phyloP scores from a whole-genome alignment of 2,329 filamentous ascomycete genomes.

The Scolecobasidium constrictum region DNA sequence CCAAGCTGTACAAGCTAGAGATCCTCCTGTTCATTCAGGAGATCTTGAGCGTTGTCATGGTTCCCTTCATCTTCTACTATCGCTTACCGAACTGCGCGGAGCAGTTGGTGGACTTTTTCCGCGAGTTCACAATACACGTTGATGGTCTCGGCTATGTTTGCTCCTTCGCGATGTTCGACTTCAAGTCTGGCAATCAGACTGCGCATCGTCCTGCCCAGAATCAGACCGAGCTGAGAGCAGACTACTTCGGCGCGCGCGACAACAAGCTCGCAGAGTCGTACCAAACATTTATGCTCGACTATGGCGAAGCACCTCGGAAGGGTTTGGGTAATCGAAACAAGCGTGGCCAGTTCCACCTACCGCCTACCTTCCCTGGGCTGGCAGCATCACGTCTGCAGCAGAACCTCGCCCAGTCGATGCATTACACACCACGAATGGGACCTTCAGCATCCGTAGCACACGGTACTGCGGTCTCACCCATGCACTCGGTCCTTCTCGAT shows the following conservation, averaged over 20 bases:
- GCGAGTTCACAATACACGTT: constrained; percentile 94
- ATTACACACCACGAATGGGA: constrained; percentile 10
- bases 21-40: constrained; percentile 88
- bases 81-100: constrained; percentile 82
- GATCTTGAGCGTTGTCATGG: constrained; percentile 82
- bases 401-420: neutral
- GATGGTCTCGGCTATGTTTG: constrained; percentile 94
- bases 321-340: constrained; percentile 19
- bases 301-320: constrained; percentile 30
- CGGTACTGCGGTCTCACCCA: constrained; percentile 36
- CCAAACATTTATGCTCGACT: constrained; percentile 89
- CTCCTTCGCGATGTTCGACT: constrained; percentile 95
- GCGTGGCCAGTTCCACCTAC: constrained; percentile 56
- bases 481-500: constrained; percentile 64
- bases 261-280: constrained; percentile 98
- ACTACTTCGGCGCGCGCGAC: constrained; percentile 91
- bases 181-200: constrained; percentile 65
- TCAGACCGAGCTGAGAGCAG: constrained; percentile 53
- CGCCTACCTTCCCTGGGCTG: constrained; percentile 55
- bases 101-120: constrained; percentile 92
- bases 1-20: constrained; percentile 83
- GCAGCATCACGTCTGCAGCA: constrained; percentile 8
- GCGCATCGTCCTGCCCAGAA: constrained; percentile 17
- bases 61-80: constrained; percentile 78
- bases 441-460: constrained; percentile 12